Evolutionary conservation across 305 asterid species (phyloP).

Genomic region (Solanum aculeatissimum): DNA sequence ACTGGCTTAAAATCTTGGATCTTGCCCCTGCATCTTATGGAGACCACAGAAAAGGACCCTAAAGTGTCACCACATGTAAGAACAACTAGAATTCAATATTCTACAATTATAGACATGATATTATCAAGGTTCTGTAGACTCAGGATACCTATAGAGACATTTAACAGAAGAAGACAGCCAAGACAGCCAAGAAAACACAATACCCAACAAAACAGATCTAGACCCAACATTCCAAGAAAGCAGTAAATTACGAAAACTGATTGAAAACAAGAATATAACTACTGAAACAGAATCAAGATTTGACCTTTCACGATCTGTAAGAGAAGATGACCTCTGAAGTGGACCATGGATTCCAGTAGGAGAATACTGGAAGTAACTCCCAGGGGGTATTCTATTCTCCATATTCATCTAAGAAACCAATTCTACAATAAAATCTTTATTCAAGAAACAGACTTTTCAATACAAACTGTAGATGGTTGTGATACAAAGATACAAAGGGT

Average conservation of each 20-base stretch:
- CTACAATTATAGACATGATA: neutral
- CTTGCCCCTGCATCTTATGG: neutral
- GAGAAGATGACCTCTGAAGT: slow-evolving; percentile 46
- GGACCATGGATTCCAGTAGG: slow-evolving; percentile 36
- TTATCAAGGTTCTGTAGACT: neutral
- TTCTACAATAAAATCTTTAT: neutral
- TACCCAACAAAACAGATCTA: neutral
- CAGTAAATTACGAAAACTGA: neutral
- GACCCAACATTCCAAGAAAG: neutral
- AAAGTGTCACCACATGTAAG: neutral
- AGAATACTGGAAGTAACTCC: slow-evolving; percentile 62
- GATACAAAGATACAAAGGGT: neutral
- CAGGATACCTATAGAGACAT: neutral
- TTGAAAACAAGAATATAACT: neutral
- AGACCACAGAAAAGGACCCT: neutral
- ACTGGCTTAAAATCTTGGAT: neutral
- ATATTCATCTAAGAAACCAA: slow-evolving; percentile 17
- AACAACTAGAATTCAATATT: neutral
- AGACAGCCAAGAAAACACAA: neutral
- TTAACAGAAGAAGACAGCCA: neutral
- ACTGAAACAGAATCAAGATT: neutral
- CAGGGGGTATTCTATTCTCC: slow-evolving; percentile 52
- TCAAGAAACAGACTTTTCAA: neutral
- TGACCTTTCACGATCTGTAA: slow-evolving; percentile 67
- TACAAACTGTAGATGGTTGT: neutral